Conservation (phyloP, 2,329 filamentous ascomycete genomes). For the Karstenula rhodostoma region DNA sequence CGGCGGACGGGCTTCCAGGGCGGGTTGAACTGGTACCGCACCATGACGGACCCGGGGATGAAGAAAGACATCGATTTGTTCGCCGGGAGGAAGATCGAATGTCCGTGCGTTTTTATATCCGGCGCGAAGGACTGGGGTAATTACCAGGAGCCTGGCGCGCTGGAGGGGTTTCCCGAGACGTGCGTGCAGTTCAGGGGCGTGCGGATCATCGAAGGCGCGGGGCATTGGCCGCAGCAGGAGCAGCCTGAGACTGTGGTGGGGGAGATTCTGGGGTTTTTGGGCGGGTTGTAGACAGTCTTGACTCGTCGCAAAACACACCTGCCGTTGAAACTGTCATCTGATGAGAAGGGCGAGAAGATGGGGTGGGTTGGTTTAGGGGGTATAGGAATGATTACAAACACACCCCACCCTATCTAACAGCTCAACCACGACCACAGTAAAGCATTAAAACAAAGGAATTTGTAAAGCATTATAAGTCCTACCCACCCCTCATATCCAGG, state of each 20-base stretch:
- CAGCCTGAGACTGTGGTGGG: constrained; percentile 63
- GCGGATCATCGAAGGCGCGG: constrained; percentile 65
- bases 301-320: too few species aligned
- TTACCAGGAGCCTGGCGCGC: constrained; percentile 70
- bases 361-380: too few species aligned
- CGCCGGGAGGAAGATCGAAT: constrained; percentile 67
- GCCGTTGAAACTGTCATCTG: too few species aligned
- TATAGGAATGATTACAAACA: too few species aligned
- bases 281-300: too few species aligned
- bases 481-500: too few species aligned
- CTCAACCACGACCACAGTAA: too few species aligned
- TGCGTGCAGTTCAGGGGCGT: constrained; percentile 64
- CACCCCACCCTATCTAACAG: too few species aligned
- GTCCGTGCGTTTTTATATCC: constrained; percentile 68
- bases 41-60: constrained; percentile 60
- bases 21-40: constrained; percentile 73
- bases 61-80: constrained; percentile 65
- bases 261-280: constrained; percentile 57
- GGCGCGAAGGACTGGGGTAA: constrained; percentile 73
- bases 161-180: constrained; percentile 64
- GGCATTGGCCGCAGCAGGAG: constrained; percentile 77
- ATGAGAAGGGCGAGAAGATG: too few species aligned
- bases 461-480: too few species aligned
- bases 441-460: too few species aligned
- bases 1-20: constrained; percentile 70